These are phyloP conservation scores for Sarocladiaceae sp. DNA, from an alignment of 2,329 filamentous ascomycete species.

Conservation along the genomic window DNA sequence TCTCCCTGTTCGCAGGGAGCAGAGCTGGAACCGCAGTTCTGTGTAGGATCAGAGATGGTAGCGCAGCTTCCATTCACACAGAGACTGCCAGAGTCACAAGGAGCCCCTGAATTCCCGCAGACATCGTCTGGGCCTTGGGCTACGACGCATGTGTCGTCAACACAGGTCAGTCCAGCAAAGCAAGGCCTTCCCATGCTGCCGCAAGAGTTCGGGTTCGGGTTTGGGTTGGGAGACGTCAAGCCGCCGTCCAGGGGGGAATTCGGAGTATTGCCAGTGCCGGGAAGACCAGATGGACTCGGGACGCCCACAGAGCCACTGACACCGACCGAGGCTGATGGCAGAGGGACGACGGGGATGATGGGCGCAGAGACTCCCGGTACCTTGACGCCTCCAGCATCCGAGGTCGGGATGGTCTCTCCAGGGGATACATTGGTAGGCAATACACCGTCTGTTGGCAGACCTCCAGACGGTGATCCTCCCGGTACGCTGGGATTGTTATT, in stretches of 20 bases:
- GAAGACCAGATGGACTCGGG: not conserved
- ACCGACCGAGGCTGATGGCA: no score
- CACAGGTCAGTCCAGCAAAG: constrained; percentile 1
- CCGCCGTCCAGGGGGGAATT: no score
- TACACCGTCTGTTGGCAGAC: no score
- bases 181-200: not conserved
- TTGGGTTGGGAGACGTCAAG: no score
- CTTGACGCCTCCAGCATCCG: no score
- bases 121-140: not conserved
- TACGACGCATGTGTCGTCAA: not conserved
- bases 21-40: constrained; percentile 3
- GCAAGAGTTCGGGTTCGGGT: constrained; percentile 2
- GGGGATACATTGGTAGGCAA: no score
- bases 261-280: not conserved
- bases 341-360: no score
- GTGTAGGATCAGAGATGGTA: not conserved
- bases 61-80: not conserved
- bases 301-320: no score
- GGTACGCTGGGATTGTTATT: no score
- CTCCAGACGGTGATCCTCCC: no score
- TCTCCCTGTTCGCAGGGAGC: not conserved
- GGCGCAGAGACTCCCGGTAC: no score
- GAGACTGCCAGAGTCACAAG: constrained; percentile 2
- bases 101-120: not conserved
- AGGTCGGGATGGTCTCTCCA: no score